Evolutionary conservation across 106 monocot genomes (phyloP).

Genomic region (Dendrobium officinale): DNA sequence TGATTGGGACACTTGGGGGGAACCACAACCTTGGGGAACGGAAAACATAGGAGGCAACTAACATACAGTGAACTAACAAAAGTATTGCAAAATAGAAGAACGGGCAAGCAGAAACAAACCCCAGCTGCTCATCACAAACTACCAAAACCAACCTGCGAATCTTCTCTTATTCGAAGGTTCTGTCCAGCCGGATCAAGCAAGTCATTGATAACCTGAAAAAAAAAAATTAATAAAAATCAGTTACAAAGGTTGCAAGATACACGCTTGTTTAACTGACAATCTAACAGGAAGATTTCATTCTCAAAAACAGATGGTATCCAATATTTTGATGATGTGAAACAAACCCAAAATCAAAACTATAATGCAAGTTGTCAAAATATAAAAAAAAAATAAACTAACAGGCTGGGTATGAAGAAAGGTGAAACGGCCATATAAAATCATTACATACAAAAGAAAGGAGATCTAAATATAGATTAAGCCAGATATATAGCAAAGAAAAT

Average conservation of each 20-base stretch:
- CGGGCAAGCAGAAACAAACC: not conserved
- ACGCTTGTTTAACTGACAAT: not conserved
- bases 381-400: not conserved
- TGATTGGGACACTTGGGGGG: no score
- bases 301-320: not conserved
- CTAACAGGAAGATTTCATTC: not conserved
- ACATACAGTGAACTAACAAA: not conserved
- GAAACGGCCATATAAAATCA: no score
- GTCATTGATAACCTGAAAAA: slow-evolving; percentile 88
- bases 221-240: not conserved
- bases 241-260: not conserved
- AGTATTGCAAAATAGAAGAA: not conserved
- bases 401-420: not conserved
- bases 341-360: not conserved
- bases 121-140: not conserved
- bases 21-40: no score
- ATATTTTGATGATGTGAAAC: not conserved
- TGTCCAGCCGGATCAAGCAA: slow-evolving; percentile 93
- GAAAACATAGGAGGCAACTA: not conserved
- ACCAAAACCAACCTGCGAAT: slow-evolving; percentile 60
- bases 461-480: no score
- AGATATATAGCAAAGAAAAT: no score
- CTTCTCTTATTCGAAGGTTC: slow-evolving; percentile 93
- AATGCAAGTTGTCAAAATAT: not conserved
- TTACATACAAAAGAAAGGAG: no score